phyloP scores from a whole-genome alignment of 176 grass and related monocot genomes.

The Areca catechu region DNA sequence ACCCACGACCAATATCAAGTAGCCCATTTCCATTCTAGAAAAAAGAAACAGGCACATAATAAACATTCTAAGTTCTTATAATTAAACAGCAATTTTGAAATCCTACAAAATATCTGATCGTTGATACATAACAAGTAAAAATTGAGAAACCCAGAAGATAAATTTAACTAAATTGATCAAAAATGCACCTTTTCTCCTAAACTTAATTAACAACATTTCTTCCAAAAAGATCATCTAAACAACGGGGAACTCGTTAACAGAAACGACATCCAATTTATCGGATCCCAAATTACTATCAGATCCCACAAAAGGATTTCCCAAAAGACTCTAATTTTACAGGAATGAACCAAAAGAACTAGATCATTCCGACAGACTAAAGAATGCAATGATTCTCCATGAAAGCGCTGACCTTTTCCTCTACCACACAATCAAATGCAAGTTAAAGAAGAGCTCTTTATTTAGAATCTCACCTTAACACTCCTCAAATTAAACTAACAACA shows the following conservation, averaged over 20 bases:
- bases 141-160: no score
- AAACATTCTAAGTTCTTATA: slow-evolving; percentile 1
- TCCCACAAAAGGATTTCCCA: no score
- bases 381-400: no score
- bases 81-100: neutral
- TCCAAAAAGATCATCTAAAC: no score
- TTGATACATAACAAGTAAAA: neutral
- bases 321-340: no score
- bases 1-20: slow-evolving; percentile 11
- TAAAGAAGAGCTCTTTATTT: slow-evolving; percentile 5
- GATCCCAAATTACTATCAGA: no score
- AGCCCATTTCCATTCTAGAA: slow-evolving; percentile 28
- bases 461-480: neutral
- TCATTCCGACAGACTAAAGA: neutral
- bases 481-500: neutral
- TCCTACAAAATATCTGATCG: neutral
- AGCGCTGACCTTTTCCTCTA: slow-evolving; percentile 3
- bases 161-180: no score
- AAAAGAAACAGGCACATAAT: slow-evolving; percentile 4
- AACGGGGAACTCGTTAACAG: no score
- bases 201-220: no score
- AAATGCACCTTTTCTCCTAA: no score
- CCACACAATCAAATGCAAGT: slow-evolving; percentile 5
- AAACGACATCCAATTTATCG: no score
- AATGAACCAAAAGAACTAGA: no score